phyloP scores from a whole-genome alignment of 805 yeast species.

The Isabelozyma rhagii region DNA sequence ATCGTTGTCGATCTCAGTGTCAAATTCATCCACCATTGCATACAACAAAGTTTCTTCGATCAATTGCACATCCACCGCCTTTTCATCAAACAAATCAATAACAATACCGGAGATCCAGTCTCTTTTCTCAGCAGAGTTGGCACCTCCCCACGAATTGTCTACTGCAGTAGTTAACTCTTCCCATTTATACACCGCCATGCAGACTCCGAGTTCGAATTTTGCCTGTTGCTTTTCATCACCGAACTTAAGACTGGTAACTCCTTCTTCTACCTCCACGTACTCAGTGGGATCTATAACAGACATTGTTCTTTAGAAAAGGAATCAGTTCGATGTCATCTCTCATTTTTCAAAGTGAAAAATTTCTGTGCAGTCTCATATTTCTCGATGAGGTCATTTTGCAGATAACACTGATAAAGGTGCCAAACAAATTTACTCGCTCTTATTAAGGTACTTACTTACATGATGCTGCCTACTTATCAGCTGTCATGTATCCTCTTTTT shows the following conservation, averaged over 20 bases:
- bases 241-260: slow-evolving; percentile 37
- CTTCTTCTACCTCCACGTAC: slow-evolving; percentile 52
- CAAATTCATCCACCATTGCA: slow-evolving; percentile 96
- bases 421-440: no score
- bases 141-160: slow-evolving; percentile 93
- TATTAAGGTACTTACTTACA: no score
- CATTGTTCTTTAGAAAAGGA: slow-evolving; percentile 12
- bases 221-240: slow-evolving; percentile 68
- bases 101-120: slow-evolving; percentile 91
- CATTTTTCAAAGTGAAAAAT: not conserved
- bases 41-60: slow-evolving; percentile 82
- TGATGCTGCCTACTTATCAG: no score
- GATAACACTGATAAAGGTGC: not conserved
- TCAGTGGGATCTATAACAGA: slow-evolving; percentile 43
- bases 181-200: slow-evolving; percentile 91
- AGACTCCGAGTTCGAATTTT: slow-evolving; percentile 87
- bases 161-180: slow-evolving; percentile 86
- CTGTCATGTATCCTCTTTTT: no score
- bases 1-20: slow-evolving; percentile 83
- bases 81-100: slow-evolving; percentile 69
- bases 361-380: not conserved
- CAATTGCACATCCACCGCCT: slow-evolving; percentile 68
- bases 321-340: not conserved
- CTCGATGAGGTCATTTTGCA: slow-evolving; percentile 4
- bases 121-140: slow-evolving; percentile 83